Conservation (phyloP, 257 asterid genomes). For the Solanum ahanhuiri region DNA sequence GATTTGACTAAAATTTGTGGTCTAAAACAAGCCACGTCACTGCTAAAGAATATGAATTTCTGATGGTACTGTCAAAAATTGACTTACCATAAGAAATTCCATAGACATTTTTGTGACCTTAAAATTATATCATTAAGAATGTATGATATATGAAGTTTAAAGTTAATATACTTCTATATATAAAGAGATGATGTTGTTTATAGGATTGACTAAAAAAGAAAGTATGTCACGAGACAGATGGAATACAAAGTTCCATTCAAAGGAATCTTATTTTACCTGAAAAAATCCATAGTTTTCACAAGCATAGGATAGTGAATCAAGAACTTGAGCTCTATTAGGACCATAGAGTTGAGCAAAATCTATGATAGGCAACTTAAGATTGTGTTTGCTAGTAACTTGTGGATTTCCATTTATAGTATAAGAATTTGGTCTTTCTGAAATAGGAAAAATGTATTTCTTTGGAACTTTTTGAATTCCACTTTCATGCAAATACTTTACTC, state of each 20-base stretch:
- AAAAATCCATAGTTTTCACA: conserved; percentile 72
- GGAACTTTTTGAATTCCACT: conserved; percentile 62
- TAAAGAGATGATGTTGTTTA: neutral
- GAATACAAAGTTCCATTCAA: neutral
- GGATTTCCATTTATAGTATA: neutral
- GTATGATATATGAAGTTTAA: neutral
- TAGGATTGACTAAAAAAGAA: neutral
- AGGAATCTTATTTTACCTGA: conserved; percentile 35
- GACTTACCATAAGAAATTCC: too few relatives aligned
- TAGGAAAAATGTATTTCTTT: conserved; percentile 52
- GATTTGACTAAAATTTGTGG: too few relatives aligned
- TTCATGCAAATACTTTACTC: conserved; percentile 63
- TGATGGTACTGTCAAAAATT: neutral
- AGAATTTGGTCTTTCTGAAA: conserved; percentile 53
- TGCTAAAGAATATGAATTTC: too few relatives aligned
- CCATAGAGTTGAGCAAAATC: conserved; percentile 65
- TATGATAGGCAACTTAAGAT: conserved; percentile 39
- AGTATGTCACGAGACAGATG: neutral
- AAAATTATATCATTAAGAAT: neutral
- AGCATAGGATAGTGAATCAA: conserved; percentile 49
- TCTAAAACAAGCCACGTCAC: neutral
- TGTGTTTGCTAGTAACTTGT: neutral
- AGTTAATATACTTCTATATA: neutral
- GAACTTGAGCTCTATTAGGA: conserved; percentile 39
- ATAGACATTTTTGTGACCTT: neutral